Evolutionary conservation across 75 land plant genomes (phyloP).

Genomic region (Pinus albicaulis): DNA sequence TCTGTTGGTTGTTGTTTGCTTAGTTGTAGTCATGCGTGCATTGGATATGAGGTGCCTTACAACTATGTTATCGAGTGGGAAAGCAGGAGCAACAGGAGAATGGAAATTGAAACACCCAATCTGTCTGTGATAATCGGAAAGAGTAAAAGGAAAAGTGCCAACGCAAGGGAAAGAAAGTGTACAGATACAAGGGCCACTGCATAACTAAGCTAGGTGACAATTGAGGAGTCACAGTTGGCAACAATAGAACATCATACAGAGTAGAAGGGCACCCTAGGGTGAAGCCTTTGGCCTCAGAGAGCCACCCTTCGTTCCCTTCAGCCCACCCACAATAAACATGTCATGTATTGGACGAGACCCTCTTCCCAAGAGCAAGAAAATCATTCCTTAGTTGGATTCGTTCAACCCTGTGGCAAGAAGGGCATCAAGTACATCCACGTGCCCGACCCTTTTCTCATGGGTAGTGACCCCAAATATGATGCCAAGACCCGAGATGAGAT

Average conservation of each 20-base stretch:
- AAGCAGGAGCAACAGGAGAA: neutral
- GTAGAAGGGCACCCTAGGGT: conserved; percentile 65
- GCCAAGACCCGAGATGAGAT: conserved; percentile 78
- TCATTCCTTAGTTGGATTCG: conserved; percentile 74
- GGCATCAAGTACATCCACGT: conserved; percentile 83
- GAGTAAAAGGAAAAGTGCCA: neutral
- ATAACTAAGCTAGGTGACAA: neutral
- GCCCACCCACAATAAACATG: conserved; percentile 69
- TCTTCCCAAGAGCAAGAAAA: conserved; percentile 72
- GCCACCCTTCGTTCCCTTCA: conserved; percentile 69
- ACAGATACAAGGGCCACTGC: neutral
- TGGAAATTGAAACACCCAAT: neutral
- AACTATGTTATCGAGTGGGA: too few species aligned
- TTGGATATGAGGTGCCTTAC: too few species aligned
- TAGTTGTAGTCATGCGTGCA: too few species aligned
- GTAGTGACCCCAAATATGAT: conserved; percentile 62
- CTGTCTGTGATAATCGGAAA: too few species aligned
- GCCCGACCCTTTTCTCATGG: conserved; percentile 81
- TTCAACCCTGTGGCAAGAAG: conserved; percentile 75
- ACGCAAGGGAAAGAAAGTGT: conserved; percentile 1
- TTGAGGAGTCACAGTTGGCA: conserved; percentile 19
- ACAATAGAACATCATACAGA: conserved; percentile 41
- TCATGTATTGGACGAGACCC: conserved; percentile 95
- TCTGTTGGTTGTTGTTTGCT: too few species aligned
- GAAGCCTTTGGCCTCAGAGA: conserved; percentile 66